Evolutionary conservation across 352 stramenopile species (phyloP), one percentile per base, ranked within the genome.

Genomic region (Phytophthora constricta): DNA sequence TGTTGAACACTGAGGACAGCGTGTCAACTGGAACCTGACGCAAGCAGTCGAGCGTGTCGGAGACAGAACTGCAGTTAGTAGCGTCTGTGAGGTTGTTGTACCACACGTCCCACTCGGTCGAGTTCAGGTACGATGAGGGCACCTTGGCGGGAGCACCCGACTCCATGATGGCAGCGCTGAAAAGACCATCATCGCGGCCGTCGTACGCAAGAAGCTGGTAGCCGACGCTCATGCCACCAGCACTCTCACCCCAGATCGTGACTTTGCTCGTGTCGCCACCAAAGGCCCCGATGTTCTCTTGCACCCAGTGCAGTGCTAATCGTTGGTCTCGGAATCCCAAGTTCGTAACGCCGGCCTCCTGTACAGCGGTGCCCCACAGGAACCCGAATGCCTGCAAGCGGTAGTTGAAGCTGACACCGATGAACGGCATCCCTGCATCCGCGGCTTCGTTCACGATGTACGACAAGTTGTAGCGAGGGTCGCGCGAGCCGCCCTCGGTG

Each of bases 321-420:
- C 73, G 67, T 60, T 98, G 90, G 71, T 98, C 92, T 56, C 88
- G 76, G 19, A 97, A 61, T 0, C 87, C 88, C 56, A 92, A 89
- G 52, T 97, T 98, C 7, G 87, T 78, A 39, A 72, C 76, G 1
- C 84, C 61, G 3, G 81, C 84, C 20, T 88, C 72, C 20, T 71
- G 49, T 5, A 70, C 73, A 4, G 48, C 67, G 9, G 39, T 56
- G 5, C 62, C 54, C 61, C 54, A 74, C 16, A 82, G 23, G 68
- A 79, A 80, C 0, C 74, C 74, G 34, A 83, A 75, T 0, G 26
- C 66, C 2, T 62, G 34, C 4, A 80, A 69, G 47, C 76, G 64
- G 51, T 83, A 83, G 64, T 81, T 83, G 26, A 78, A 45, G 53
- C 70, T 83, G 1, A 80, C 72, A 9, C 68, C 59, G 31, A 83